Evolutionary conservation across 2,329 filamentous ascomycete species (phyloP).

Genomic region (Stagonosporopsis vannaccii): DNA sequence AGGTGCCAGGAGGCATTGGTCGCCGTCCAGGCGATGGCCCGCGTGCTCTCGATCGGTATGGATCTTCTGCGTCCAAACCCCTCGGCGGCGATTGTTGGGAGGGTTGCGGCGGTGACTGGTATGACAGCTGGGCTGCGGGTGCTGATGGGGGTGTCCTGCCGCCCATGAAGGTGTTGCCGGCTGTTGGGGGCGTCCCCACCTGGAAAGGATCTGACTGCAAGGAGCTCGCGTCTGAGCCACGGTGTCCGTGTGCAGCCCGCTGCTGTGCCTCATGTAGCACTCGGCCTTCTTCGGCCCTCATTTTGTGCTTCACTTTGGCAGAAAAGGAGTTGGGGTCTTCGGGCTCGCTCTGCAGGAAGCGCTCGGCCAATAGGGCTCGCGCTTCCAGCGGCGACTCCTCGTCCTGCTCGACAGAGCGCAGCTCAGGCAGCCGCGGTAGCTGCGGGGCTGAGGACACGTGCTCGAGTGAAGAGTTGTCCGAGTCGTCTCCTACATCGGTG

Average conservation of each 20-base stretch:
- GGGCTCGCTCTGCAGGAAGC: slow-evolving; percentile 42
- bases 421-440: slow-evolving; percentile 40
- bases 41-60: slow-evolving; percentile 40
- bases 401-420: slow-evolving; percentile 25
- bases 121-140: slow-evolving; percentile 17
- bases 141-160: slow-evolving; percentile 34
- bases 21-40: slow-evolving; percentile 38
- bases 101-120: slow-evolving; percentile 24
- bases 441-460: slow-evolving; percentile 54
- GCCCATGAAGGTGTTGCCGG: slow-evolving; percentile 25
- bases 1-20: slow-evolving; percentile 36
- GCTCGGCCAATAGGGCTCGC: slow-evolving; percentile 32
- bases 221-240: slow-evolving; percentile 44
- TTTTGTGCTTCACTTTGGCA: slow-evolving; percentile 56
- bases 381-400: slow-evolving; percentile 39
- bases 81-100: slow-evolving; percentile 24
- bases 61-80: slow-evolving; percentile 35
- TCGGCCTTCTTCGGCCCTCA: slow-evolving; percentile 61
- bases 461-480: slow-evolving; percentile 37
- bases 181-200: slow-evolving; percentile 37
- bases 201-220: slow-evolving; percentile 34
- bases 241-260: slow-evolving; percentile 28
- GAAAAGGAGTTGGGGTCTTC: slow-evolving; percentile 54
- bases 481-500: slow-evolving; percentile 30
- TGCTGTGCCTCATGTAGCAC: slow-evolving; percentile 56